These are phyloP conservation scores for Hepatocystis sp. DNA, from an alignment of 169 alveolate genomes.

Conservation along the genomic window DNA sequence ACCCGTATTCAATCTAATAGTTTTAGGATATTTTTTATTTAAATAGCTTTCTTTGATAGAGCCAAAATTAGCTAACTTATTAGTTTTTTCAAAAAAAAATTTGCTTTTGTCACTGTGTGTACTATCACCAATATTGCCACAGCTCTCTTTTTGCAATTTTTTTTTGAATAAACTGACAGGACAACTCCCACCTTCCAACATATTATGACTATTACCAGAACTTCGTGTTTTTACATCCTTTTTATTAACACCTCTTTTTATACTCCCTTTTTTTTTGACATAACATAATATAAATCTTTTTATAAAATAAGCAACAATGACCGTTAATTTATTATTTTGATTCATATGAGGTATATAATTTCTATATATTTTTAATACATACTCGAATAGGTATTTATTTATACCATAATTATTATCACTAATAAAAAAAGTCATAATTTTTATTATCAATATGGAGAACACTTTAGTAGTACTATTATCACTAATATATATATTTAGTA, in stretches of 20 bases:
- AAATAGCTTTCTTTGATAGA: no score
- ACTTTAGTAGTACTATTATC: conserved; percentile 1
- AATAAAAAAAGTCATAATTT: conserved; percentile 25
- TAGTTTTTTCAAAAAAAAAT: no score
- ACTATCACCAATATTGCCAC: no score
- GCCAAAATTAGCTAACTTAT: no score
- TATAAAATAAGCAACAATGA: conserved; percentile 26
- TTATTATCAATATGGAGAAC: conserved; percentile 13
- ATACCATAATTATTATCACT: conserved; percentile 16
- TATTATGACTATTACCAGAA: no score
- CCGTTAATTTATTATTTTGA: conserved; percentile 11
- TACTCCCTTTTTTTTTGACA: conserved; percentile 4
- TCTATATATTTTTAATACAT: conserved; percentile 26
- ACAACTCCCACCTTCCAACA: no score
- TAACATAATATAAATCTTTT: conserved; percentile 30
- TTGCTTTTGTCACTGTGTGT: no score
- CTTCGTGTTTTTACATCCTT: not conserved
- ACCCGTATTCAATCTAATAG: no score
- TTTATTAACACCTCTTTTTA: not conserved
- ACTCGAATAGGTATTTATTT: conserved; percentile 28
- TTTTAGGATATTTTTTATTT: no score
- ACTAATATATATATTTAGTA: conserved; percentile 7
- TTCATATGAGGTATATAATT: conserved; percentile 10
- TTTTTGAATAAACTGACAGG: no score
- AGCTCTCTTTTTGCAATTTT: no score